Conservation (phyloP, 495 filamentous ascomycete genomes). For the Astrocystis sublimbata region DNA sequence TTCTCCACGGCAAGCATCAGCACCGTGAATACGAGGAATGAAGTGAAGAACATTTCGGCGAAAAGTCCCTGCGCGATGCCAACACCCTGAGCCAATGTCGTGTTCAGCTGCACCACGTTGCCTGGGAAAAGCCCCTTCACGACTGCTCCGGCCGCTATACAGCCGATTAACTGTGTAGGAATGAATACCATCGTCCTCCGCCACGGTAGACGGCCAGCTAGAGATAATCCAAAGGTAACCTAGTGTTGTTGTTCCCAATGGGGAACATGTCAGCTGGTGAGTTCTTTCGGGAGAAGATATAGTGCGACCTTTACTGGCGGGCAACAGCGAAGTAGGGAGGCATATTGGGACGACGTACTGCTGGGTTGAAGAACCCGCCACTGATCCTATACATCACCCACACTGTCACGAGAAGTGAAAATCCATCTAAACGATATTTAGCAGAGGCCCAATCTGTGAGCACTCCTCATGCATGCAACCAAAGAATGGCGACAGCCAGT, state of each 20-base stretch:
- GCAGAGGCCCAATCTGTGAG: neutral
- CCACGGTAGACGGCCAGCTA: constrained; percentile 51
- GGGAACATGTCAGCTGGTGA: neutral
- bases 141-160: constrained; percentile 55
- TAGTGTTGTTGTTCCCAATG: neutral
- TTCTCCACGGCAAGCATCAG: constrained; percentile 78
- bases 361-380: constrained; percentile 68
- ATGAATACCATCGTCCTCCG: constrained; percentile 50
- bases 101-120: constrained; percentile 49
- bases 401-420: constrained; percentile 64
- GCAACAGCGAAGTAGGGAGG: neutral
- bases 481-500: neutral
- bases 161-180: constrained; percentile 54
- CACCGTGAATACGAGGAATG: constrained; percentile 68
- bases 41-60: constrained; percentile 75
- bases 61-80: constrained; percentile 64
- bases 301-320: neutral
- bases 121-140: constrained; percentile 56
- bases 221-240: constrained; percentile 52
- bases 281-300: neutral
- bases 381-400: constrained; percentile 69
- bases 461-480: neutral
- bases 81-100: constrained; percentile 55
- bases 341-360: constrained; percentile 41
- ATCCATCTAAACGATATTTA: constrained; percentile 48